Conservation (phyloP, 768 basidiomycete genomes). For the Rhizopogon vesiculosus region DNA sequence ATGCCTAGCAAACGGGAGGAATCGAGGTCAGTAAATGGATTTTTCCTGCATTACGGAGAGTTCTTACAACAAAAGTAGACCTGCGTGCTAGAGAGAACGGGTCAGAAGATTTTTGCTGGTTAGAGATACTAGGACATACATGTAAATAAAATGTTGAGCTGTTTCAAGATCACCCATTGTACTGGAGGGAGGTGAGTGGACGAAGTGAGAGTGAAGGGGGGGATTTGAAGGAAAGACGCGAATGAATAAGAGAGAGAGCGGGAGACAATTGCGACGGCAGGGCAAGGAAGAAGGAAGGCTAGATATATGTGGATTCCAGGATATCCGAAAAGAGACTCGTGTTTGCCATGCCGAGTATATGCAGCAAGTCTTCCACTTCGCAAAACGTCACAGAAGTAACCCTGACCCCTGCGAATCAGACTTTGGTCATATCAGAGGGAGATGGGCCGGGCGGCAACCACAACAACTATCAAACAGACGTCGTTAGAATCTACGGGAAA, state of each 20-base stretch:
- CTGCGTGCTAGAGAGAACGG: conserved; percentile 40
- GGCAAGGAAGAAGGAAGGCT: conserved; percentile 20
- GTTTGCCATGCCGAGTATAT: not conserved
- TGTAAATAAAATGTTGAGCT: conserved; percentile 74
- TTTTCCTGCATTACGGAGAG: conserved; percentile 1
- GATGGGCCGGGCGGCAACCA: no score
- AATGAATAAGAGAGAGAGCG: not conserved
- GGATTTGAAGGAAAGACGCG: conserved; percentile 8
- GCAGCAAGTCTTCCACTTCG: not conserved
- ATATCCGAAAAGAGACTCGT: conserved; percentile 4
- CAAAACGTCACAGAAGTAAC: not conserved
- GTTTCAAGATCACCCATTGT: conserved; percentile 45
- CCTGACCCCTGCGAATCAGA: not conserved
- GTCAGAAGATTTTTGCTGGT: conserved; percentile 7
- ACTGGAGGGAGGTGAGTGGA: conserved; percentile 10
- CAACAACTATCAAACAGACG: no score
- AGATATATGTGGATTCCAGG: conserved; percentile 14
- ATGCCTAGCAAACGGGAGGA: conserved; percentile 45
- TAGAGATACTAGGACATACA: conserved; percentile 32
- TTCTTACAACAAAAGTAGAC: conserved; percentile 81
- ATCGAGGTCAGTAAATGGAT: conserved; percentile 24
- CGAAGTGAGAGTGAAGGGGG: conserved; percentile 4
- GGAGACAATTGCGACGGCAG: not conserved
- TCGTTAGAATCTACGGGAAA: no score
- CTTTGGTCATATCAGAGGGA: not conserved